A percentile compares a stretch with the other conserved stretches of the same genome.
These are phyloP conservation scores for Leccinum barrowsii DNA, from an alignment of 768 basidiomycete genomes.

Conservation along the genomic window DNA sequence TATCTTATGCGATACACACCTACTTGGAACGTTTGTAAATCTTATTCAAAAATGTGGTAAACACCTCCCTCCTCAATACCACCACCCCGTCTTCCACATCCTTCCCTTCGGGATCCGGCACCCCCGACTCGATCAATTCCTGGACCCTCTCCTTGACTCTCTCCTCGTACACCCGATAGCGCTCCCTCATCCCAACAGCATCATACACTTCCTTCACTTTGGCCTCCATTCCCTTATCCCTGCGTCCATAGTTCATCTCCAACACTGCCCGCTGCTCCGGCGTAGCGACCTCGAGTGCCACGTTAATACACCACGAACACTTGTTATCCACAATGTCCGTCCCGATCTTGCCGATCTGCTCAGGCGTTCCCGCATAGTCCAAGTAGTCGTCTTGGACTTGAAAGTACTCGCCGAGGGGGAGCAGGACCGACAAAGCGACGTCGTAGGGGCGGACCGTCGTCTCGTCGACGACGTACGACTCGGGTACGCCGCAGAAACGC, in stretches of 20 bases:
- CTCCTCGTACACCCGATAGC: slow-evolving; percentile 80
- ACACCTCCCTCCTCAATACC: slow-evolving; percentile 62
- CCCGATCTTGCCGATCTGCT: slow-evolving; percentile 93
- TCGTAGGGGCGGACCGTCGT: slow-evolving; percentile 19
- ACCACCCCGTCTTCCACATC: slow-evolving; percentile 5
- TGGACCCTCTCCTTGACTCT: slow-evolving; percentile 62
- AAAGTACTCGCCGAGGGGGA: slow-evolving; percentile 2
- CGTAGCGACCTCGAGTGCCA: slow-evolving; percentile 64
- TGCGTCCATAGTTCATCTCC: slow-evolving; percentile 64
- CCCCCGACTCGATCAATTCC: slow-evolving; percentile 56
- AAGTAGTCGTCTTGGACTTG: slow-evolving; percentile 75
- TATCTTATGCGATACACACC: not conserved
- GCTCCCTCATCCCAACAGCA: slow-evolving; percentile 29
- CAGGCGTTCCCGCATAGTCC: slow-evolving; percentile 89
- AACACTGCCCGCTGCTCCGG: slow-evolving; percentile 54
- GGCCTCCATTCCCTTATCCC: slow-evolving; percentile 44
- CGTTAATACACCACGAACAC: slow-evolving; percentile 95
- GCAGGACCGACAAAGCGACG: not conserved
- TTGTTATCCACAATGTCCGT: slow-evolving; percentile 99
- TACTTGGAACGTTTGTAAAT: slow-evolving; percentile 66
- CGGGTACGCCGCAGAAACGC: slow-evolving; percentile 1
- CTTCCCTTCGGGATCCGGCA: slow-evolving; percentile 33
- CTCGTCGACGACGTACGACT: slow-evolving; percentile 36
- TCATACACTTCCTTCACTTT: slow-evolving; percentile 56
- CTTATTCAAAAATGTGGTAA: slow-evolving; percentile 83